Base-by-base conservation (phyloP, 1,284 basidiomycete species). In the Ceraceosorus guamensis region DNA sequence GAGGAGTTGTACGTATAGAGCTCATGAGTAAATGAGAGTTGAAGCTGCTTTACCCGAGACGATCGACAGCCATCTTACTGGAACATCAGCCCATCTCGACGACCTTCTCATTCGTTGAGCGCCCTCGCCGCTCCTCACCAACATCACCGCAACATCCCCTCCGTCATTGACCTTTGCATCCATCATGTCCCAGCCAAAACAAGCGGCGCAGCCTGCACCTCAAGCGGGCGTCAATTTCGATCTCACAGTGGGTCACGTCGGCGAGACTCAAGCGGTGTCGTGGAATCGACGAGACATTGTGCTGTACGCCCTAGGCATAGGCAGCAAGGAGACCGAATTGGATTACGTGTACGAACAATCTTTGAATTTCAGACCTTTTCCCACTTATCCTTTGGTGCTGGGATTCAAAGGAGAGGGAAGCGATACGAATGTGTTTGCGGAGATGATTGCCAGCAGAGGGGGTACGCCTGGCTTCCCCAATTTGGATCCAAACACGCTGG, bases 211-310 rank as follows among this genome's bases (percentile, higher is more conserved):
- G 24, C 24, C 24, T 24, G 24, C 24, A 3, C 24, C 24, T 24
- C 24, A 24, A 24, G 39, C 39, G 11, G 39, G 11, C 39, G 59
- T 73, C 49, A 61, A 75, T 48, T 70, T 75, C 47, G 58, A 65
- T 54, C 55, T 58, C 39, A 71, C 63, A 30, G 64, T 75, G 34
- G 76, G 77, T 5, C 65, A 73, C 66, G 67, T 68, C n/a, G 62
- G 63, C 0, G 53, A 59, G 11, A 60, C 67, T 5, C 63, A 73
- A 48, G 65, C 76, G 3, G 76, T 77, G 18, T 39, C 60, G 0
- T 78, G 77, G 77, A 76, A 77, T 58, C 64, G 71, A 48, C 67
- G 76, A 10, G 76, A 77, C 50, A 60, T 75, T 6, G 63, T 77
- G 41, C 68, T 75, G 41, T 77, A 77, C 51, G 65, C 68, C 31